Evolutionary conservation across 2,329 filamentous ascomycete genomes (phyloP).

Genomic region (Nakataea oryzae): DNA sequence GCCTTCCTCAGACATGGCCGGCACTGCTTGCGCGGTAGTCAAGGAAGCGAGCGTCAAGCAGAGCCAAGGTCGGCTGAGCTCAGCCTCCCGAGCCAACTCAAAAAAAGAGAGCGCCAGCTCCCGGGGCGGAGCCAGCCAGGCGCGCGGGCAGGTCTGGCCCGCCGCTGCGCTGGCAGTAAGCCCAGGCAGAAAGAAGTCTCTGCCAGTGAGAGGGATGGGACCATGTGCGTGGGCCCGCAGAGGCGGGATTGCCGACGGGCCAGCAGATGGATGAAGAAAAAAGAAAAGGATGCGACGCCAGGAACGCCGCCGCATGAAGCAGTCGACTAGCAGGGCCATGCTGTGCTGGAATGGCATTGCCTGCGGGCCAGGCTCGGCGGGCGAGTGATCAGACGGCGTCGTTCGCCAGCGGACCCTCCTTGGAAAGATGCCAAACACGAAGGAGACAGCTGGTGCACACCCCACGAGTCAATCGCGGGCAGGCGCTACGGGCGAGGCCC

Average conservation of each 20-base stretch:
- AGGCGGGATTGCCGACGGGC: too few species aligned
- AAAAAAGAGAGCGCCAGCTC: not conserved
- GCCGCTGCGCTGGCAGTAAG: not conserved
- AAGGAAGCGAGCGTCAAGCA: not conserved
- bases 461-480: not conserved
- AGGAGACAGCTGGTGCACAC: not conserved
- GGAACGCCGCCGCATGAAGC: not conserved
- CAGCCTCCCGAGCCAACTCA: not conserved
- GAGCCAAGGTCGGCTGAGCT: not conserved
- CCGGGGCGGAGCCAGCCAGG: not conserved
- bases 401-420: too few species aligned
- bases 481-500: too few species aligned
- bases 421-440: not conserved
- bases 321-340: too few species aligned
- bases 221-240: not conserved
- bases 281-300: not conserved
- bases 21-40: not conserved
- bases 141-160: not conserved
- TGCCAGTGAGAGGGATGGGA: not conserved
- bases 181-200: not conserved
- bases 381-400: not conserved
- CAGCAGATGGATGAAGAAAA: too few species aligned
- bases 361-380: too few species aligned
- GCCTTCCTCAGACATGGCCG: not conserved
- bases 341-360: not conserved